Percentiles rank a stretch among this genome's conserved stretches.
phyloP scores from a whole-genome alignment of 2,329 filamentous ascomycete genomes.

The Atkinsonella hypoxylon region DNA sequence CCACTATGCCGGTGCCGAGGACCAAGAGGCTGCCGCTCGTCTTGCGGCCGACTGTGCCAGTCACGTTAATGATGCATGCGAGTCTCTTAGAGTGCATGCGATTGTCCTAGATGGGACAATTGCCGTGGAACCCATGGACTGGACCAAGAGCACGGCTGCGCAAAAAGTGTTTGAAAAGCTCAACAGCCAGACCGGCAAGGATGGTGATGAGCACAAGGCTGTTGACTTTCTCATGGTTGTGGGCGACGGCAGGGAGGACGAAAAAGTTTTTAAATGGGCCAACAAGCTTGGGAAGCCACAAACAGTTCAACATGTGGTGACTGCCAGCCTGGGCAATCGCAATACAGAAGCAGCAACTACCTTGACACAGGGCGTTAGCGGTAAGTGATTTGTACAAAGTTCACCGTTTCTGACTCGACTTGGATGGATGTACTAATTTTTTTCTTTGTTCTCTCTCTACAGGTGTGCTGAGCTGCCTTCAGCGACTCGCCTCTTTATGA shows the following conservation, averaged over 20 bases:
- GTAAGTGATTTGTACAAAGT: slow-evolving; percentile 33
- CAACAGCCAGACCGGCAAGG: slow-evolving; percentile 23
- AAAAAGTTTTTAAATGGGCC: slow-evolving; percentile 90
- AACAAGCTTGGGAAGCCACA: slow-evolving; percentile 56
- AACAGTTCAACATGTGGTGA: slow-evolving; percentile 58
- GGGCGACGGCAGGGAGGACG: slow-evolving; percentile 85
- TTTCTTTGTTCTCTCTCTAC: background rate
- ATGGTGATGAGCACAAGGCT: slow-evolving; percentile 22
- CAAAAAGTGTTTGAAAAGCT: slow-evolving; percentile 56
- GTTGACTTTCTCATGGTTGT: slow-evolving; percentile 83
- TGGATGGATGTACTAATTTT: background rate
- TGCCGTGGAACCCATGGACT: slow-evolving; percentile 73
- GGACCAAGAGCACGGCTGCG: slow-evolving; percentile 78
- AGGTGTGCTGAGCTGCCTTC: slow-evolving; percentile 32
- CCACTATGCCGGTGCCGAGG: slow-evolving; percentile 74
- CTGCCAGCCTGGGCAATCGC: slow-evolving; percentile 73
- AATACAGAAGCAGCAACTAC: slow-evolving; percentile 83
- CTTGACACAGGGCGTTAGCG: slow-evolving; percentile 82
- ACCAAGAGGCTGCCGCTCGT: slow-evolving; percentile 61
- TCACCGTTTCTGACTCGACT: background rate
- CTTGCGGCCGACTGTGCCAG: slow-evolving; percentile 84
- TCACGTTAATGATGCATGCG: slow-evolving; percentile 90
- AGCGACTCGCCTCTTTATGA: slow-evolving; percentile 24
- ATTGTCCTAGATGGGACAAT: slow-evolving; percentile 70
- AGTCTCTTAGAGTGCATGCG: slow-evolving; percentile 71